Percentiles rank a stretch among this genome's conserved stretches.
Evolutionary conservation across 108 stramenopile species (phyloP).

Genomic region (Cyclostephanos tholiformis): DNA sequence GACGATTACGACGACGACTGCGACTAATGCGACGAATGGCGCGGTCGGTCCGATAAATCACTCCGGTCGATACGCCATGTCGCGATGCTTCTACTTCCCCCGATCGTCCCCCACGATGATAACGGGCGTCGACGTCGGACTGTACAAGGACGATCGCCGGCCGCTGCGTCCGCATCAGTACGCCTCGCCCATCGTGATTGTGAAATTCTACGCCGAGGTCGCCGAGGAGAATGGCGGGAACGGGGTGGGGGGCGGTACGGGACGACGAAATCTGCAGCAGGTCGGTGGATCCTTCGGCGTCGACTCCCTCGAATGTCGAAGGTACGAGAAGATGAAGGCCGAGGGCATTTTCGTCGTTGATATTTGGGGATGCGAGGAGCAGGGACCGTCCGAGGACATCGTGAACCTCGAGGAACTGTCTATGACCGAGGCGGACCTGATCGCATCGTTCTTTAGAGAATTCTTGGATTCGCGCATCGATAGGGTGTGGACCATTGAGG

Average conservation of each 20-base stretch:
- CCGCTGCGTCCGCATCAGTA: conserved; percentile 35
- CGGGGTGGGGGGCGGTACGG: no score
- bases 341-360: conserved; percentile 30
- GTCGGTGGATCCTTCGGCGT: no score
- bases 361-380: conserved; percentile 36
- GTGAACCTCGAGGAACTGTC: conserved; percentile 24
- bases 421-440: neutral
- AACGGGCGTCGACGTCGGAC: conserved; percentile 18
- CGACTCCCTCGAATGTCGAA: conserved; percentile 32
- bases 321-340: conserved; percentile 29
- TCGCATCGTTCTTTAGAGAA: neutral
- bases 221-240: no score
- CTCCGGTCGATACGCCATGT: conserved; percentile 30
- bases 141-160: conserved; percentile 11
- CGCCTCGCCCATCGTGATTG: conserved; percentile 23
- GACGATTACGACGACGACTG: no score
- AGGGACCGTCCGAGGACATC: neutral
- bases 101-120: conserved; percentile 13
- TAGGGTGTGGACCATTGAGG: neutral
- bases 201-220: conserved; percentile 20
- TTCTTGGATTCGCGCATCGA: neutral
- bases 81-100: conserved; percentile 33
- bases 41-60: conserved; percentile 11
- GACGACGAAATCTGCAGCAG: no score
- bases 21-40: no score